These are phyloP conservation scores for Kalmusia sp. DNA, from an alignment of 2,329 filamentous ascomycete species.

Conservation along the genomic window DNA sequence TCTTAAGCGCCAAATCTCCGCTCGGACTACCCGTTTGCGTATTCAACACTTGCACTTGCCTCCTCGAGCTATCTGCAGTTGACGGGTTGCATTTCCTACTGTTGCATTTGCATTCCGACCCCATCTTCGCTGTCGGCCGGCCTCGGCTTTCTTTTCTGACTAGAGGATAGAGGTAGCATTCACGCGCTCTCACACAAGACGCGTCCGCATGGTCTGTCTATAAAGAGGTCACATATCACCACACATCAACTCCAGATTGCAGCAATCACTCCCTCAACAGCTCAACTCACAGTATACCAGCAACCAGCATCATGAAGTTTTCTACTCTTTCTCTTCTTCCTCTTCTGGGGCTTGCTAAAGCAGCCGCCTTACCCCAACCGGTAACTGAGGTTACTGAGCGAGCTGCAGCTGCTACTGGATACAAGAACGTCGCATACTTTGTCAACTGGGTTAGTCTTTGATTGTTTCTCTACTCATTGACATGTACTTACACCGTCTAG, in stretches of 20 bases:
- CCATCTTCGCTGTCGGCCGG: constrained; percentile 8
- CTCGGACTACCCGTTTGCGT: constrained; percentile 10
- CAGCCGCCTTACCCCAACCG: constrained; percentile 31
- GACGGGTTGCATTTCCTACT: constrained; percentile 35
- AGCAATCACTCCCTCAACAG: neutral
- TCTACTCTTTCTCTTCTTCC: constrained; percentile 29
- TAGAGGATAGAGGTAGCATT: constrained; percentile 10
- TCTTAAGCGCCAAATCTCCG: constrained; percentile 20
- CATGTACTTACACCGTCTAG: constrained; percentile 23
- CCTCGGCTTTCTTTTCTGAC: constrained; percentile 4
- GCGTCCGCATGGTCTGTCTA: constrained; percentile 12
- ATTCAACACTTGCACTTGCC: constrained; percentile 9
- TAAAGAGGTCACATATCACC: constrained; percentile 24
- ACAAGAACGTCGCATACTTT: constrained; percentile 47
- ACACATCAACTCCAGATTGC: constrained; percentile 15
- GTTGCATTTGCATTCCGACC: constrained; percentile 30
- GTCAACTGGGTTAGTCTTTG: constrained; percentile 45
- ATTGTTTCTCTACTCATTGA: neutral
- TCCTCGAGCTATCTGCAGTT: constrained; percentile 18
- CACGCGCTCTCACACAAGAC: constrained; percentile 4
- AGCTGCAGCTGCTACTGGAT: constrained; percentile 36
- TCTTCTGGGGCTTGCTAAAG: constrained; percentile 23
- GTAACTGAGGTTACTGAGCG: constrained; percentile 20
- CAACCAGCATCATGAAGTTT: constrained; percentile 28
- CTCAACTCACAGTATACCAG: neutral